These are phyloP conservation scores for Gynostemma pentaphyllum DNA, from an alignment of 306 rosid species.

Conservation along the genomic window DNA sequence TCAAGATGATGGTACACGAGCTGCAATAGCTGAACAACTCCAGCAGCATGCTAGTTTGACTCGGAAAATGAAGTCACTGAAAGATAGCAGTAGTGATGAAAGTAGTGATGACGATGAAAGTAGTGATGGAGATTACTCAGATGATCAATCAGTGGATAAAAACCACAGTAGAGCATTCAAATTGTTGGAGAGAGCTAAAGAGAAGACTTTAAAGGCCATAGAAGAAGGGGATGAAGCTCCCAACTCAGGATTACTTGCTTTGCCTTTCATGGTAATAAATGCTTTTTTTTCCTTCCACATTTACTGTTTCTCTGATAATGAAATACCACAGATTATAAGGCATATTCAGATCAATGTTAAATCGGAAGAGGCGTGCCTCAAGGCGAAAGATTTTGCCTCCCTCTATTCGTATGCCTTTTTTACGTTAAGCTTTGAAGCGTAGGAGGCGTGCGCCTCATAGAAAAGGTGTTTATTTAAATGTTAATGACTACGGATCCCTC, in stretches of 20 bases:
- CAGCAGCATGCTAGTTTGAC: conserved; percentile 54
- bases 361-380: too few species aligned
- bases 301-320: not conserved
- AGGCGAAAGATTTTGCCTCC: too few species aligned
- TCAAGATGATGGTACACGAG: conserved; percentile 93
- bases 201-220: conserved; percentile 47
- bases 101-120: conserved; percentile 52
- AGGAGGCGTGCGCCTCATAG: too few species aligned
- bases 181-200: conserved; percentile 59
- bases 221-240: conserved; percentile 69
- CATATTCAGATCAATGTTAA: not conserved
- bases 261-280: conserved; percentile 77
- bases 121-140: conserved; percentile 50
- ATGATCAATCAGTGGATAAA: conserved; percentile 31
- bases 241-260: conserved; percentile 63
- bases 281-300: too few species aligned
- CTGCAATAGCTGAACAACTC: conserved; percentile 69
- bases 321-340: not conserved
- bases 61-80: conserved; percentile 71
- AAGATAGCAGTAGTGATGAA: conserved; percentile 45
- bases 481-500: too few species aligned
- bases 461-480: too few species aligned
- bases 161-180: conserved; percentile 41
- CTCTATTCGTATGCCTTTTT: too few species aligned
- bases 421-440: too few species aligned